Conservation (phyloP, 352 stramenopile species). For the Peronospora tabacina region DNA sequence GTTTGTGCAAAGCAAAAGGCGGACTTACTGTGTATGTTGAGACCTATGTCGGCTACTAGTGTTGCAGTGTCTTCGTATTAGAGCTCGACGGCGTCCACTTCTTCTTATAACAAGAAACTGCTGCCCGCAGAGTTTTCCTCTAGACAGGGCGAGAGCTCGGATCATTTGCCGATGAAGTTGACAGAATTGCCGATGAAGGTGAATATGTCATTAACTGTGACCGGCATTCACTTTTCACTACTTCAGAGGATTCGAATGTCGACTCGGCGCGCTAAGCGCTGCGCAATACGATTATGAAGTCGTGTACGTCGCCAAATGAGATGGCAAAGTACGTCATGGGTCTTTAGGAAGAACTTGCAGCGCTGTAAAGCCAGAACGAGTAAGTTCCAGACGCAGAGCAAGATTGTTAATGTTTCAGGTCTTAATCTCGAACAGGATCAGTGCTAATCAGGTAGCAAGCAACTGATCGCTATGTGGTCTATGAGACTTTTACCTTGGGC, state of each 20-base stretch:
- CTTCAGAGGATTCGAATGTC: conserved; percentile 25
- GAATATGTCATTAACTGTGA: conserved; percentile 14
- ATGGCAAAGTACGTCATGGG: conserved; percentile 49
- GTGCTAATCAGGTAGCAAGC: too few species aligned
- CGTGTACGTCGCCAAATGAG: conserved; percentile 40
- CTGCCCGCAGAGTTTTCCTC: conserved; percentile 28
- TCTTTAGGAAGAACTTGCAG: conserved; percentile 46
- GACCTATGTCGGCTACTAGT: conserved; percentile 35
- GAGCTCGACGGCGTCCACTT: conserved; percentile 38
- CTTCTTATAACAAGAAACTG: conserved; percentile 39
- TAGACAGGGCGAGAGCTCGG: conserved; percentile 6
- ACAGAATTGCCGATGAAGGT: conserved; percentile 8
- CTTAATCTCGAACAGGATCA: too few species aligned
- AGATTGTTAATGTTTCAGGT: too few species aligned
- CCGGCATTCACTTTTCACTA: conserved; percentile 29
- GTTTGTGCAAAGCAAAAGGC: conserved; percentile 7
- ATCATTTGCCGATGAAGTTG: conserved; percentile 12
- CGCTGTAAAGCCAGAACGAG: conserved; percentile 30
- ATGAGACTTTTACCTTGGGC: too few species aligned
- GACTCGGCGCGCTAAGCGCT: conserved; percentile 32
- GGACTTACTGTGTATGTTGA: conserved; percentile 18
- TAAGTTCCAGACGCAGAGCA: conserved; percentile 12
- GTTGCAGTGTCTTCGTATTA: conserved; percentile 34
- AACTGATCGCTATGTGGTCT: too few species aligned
- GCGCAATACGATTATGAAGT: conserved; percentile 48